Percentiles rank a stretch among this genome's conserved stretches.
Conservation (phyloP, 306 rosid genomes). For the Quillaja saponaria region DNA sequence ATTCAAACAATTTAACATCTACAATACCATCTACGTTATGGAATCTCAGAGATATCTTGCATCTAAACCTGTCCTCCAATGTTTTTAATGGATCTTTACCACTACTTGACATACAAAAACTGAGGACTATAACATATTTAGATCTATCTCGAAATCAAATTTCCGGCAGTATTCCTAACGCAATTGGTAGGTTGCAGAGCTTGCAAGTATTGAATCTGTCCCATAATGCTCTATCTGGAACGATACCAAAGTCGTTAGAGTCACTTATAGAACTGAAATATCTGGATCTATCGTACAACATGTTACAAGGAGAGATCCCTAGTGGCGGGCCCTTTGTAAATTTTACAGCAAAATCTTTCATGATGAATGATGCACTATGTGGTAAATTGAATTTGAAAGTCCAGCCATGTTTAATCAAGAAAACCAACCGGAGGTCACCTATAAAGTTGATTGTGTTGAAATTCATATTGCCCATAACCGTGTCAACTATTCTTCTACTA, state of each 20-base stretch:
- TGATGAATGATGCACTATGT: slow-evolving; percentile 2
- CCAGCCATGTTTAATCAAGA: neutral
- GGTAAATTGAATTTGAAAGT: neutral
- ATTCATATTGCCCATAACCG: neutral
- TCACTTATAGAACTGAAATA: neutral
- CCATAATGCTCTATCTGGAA: slow-evolving; percentile 4
- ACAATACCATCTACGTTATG: slow-evolving; percentile 31
- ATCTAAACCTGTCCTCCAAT: slow-evolving; percentile 35
- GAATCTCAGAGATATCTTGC: slow-evolving; percentile 33
- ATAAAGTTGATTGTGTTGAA: neutral
- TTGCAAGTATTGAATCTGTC: slow-evolving; percentile 13
- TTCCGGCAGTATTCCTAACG: slow-evolving; percentile 30
- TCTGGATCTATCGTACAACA: neutral
- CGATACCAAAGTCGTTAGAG: slow-evolving; percentile 1
- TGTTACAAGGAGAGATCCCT: neutral
- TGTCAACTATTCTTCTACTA: neutral
- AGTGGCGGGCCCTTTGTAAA: neutral
- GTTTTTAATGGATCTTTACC: slow-evolving; percentile 28
- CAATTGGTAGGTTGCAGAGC: slow-evolving; percentile 23
- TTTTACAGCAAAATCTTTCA: neutral
- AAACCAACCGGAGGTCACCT: neutral
- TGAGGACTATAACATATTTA: slow-evolving; percentile 13
- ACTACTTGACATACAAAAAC: slow-evolving; percentile 20
- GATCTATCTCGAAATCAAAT: slow-evolving; percentile 38
- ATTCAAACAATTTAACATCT: neutral